Base-by-base conservation (phyloP, 495 filamentous ascomycete genomes). In the Aspergillus cristatus region DNA sequence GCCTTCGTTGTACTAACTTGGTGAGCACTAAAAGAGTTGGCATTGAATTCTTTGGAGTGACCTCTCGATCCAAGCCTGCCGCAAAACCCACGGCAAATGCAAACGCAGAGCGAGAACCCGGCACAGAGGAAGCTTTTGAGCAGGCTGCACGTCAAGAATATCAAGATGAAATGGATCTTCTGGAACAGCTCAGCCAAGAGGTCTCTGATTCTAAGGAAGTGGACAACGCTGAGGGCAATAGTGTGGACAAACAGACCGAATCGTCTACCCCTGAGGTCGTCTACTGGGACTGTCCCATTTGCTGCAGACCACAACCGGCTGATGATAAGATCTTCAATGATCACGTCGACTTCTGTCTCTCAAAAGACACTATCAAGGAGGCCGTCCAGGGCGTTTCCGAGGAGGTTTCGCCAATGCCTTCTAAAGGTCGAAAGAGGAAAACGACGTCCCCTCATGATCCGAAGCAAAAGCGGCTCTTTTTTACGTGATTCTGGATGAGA, bases 341-440 rank as follows among this genome's bases (percentile, higher is more conserved):
- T 35, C 93, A 99, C 58, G 82, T 99, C 32, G 93, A 99, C 53
- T 78, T 84, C 14, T 99, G 91, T 61, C 73, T 99, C 6, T 95
- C 88, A 2, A 66, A 77, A 32, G 76, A 81, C 54, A 84, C 85
- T 0, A 98, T 98, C 43, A 80, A 79, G 29, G 85, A 95, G 50
- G 83, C 74, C 0, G 79, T 83, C 6, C 77, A 83, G 39, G 73
- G 47, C 18, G 50, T 51, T 10, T 43, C 53, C 12, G 37, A 58
- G 5, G 39, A 47, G 24, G 28, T 36, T 4, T 18, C 37, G 5
- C 28, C 32, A 12, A 16, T 18, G 20, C 35, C 40, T 1, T 10
- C 41, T 14, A 47, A 40, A 6, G 24, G 28, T 18, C 55, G 55
- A 11, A 68, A 68, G 32, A 38, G 64, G 8, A 66, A 62, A 35